Conservation (phyloP, 192 early-diverging fungal genomes). For the Backusella sp. region DNA sequence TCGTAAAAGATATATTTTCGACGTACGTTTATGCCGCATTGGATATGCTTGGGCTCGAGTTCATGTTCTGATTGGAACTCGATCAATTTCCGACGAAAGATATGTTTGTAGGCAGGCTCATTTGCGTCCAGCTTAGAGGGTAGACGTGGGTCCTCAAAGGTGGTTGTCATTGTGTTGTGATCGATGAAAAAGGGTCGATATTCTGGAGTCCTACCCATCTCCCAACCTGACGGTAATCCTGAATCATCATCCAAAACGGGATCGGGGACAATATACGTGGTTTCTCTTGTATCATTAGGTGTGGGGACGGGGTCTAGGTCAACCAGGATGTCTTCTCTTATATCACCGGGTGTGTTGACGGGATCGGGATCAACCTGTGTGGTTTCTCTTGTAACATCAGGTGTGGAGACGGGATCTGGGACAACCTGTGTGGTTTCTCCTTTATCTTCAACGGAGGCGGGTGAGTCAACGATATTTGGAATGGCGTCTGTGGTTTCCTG, state of each 20-base stretch:
- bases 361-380: slow-evolving; percentile 7
- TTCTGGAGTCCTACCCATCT: slow-evolving; percentile 92
- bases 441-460: too few species aligned
- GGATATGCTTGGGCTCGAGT: slow-evolving; percentile 84
- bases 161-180: slow-evolving; percentile 96
- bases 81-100: slow-evolving; percentile 94
- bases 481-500: too few species aligned
- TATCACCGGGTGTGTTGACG: slow-evolving; percentile 48
- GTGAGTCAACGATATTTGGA: too few species aligned
- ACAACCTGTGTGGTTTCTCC: too few species aligned
- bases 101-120: slow-evolving; percentile 98
- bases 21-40: slow-evolving; percentile 89
- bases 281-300: slow-evolving; percentile 16
- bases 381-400: too few species aligned
- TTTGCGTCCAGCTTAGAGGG: slow-evolving; percentile 81
- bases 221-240: slow-evolving; percentile 88
- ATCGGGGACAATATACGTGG: slow-evolving; percentile 25
- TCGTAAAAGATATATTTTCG: slow-evolving; percentile 92
- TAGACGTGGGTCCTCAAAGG: slow-evolving; percentile 92
- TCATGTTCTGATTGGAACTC: slow-evolving; percentile 92
- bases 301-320: slow-evolving; percentile 48
- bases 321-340: too few species aligned
- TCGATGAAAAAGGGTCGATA: slow-evolving; percentile 98
- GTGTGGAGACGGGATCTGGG: too few species aligned
- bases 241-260: slow-evolving; percentile 49